These are phyloP conservation scores for Sugiyamaella xylanicola DNA, from an alignment of 1,139 yeast species.

Conservation along the genomic window DNA sequence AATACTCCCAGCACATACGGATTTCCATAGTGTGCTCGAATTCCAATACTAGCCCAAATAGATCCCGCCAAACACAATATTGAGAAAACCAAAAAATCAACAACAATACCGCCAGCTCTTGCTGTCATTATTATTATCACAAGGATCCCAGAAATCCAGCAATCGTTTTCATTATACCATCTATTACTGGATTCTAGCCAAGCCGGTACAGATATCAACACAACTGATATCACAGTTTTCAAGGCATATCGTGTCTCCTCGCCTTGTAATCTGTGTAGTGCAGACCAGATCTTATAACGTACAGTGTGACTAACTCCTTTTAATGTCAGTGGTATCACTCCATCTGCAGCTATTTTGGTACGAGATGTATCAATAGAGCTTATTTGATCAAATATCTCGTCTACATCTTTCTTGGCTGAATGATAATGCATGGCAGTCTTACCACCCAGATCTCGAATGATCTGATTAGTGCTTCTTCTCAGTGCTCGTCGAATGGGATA, in stretches of 20 bases:
- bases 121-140: conserved; percentile 48
- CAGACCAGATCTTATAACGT: conserved; percentile 44
- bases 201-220: conserved; percentile 48
- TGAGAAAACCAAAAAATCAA: conserved; percentile 43
- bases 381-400: conserved; percentile 50
- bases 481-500: conserved; percentile 49
- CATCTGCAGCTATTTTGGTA: conserved; percentile 23
- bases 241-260: conserved; percentile 49
- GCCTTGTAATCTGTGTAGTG: conserved; percentile 42
- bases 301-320: conserved; percentile 8
- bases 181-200: conserved; percentile 46
- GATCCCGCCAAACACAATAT: conserved; percentile 46
- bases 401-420: conserved; percentile 50
- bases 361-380: conserved; percentile 47
- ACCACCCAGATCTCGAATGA: conserved; percentile 52
- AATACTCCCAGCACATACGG: conserved; percentile 48
- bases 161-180: conserved; percentile 49
- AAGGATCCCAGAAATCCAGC: conserved; percentile 50
- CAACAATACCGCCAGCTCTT: conserved; percentile 48
- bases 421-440: conserved; percentile 48
- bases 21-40: conserved; percentile 45
- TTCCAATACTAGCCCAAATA: conserved; percentile 52
- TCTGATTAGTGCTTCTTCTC: conserved; percentile 47
- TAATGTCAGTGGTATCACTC: not conserved
- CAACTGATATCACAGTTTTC: conserved; percentile 44